Conservation (phyloP, 2,329 filamentous ascomycete species). For the Stagonosporopsis vannaccii region DNA sequence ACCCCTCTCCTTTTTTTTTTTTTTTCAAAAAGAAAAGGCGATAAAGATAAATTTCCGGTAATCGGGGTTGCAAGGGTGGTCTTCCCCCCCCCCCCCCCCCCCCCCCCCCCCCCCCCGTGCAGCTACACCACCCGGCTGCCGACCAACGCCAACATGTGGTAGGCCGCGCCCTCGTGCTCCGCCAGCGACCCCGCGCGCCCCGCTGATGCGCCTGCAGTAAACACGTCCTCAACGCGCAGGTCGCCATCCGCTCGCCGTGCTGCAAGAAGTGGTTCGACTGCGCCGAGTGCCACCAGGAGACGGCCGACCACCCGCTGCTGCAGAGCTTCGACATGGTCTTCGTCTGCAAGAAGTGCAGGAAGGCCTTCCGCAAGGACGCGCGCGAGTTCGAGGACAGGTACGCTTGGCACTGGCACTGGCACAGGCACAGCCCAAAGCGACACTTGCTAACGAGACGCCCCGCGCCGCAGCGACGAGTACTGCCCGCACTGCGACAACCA, state of each 20-base stretch:
- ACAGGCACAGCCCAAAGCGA: conserved; percentile 1
- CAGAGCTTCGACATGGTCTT: conserved; percentile 90
- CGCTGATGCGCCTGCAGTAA: conserved; percentile 67
- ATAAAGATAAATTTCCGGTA: too few relatives aligned
- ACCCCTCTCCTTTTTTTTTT: too few relatives aligned
- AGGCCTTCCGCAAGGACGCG: conserved; percentile 95
- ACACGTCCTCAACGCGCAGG: conserved; percentile 97
- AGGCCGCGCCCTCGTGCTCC: conserved; percentile 23
- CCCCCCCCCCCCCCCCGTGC: too few relatives aligned
- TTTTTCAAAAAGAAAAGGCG: too few relatives aligned
- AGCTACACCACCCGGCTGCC: not conserved
- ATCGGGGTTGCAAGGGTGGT: too few relatives aligned
- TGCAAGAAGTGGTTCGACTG: conserved; percentile 99
- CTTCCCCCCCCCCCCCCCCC: too few relatives aligned
- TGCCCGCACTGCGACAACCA: conserved; percentile 99
- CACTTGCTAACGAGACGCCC: too few relatives aligned
- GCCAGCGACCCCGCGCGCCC: conserved; percentile 19
- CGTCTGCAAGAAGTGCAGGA: conserved; percentile 98
- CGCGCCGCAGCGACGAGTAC: conserved; percentile 94
- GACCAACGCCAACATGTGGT: conserved; percentile 31
- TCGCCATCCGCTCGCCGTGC: conserved; percentile 93
- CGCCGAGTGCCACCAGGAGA: conserved; percentile 88
- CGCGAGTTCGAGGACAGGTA: conserved; percentile 83
- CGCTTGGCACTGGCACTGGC: conserved; percentile 8
- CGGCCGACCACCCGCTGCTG: conserved; percentile 76